These are phyloP conservation scores for Syncephalastrum monosporum DNA, from an alignment of 371 early-diverging fungal genomes.

Conservation along the genomic window DNA sequence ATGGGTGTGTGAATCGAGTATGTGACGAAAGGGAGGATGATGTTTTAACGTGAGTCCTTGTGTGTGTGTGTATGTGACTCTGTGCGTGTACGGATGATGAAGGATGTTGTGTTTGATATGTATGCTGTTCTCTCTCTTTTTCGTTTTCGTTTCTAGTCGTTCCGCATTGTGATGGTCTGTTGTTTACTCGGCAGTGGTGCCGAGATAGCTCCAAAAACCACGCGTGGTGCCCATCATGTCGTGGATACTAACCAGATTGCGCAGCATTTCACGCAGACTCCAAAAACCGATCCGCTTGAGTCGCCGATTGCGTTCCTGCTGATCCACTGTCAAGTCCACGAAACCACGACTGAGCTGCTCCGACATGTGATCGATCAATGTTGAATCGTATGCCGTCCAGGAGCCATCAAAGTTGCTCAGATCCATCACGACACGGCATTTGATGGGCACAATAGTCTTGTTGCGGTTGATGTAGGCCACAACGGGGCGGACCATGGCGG, in stretches of 20 bases:
- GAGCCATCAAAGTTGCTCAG: slow-evolving; percentile 91
- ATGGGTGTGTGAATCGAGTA: too few relatives aligned
- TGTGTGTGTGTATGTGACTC: too few relatives aligned
- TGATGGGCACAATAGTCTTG: slow-evolving; percentile 81
- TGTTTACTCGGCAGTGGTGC: slow-evolving; percentile 1
- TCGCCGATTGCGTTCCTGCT: slow-evolving; percentile 79
- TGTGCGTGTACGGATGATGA: too few relatives aligned
- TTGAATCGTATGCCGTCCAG: slow-evolving; percentile 88
- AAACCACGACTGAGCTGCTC: slow-evolving; percentile 85
- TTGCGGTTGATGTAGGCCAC: slow-evolving; percentile 94
- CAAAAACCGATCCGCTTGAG: slow-evolving; percentile 89
- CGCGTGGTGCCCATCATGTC: slow-evolving; percentile 79
- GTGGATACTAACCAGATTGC: slow-evolving; percentile 68
- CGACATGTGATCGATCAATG: slow-evolving; percentile 72
- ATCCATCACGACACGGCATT: slow-evolving; percentile 75
- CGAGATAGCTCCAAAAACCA: slow-evolving; percentile 73
- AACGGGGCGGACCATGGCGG: slow-evolving; percentile 89
- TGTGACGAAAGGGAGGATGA: too few relatives aligned
- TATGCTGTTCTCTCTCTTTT: too few relatives aligned
- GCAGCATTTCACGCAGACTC: slow-evolving; percentile 77
- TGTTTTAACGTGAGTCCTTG: too few relatives aligned
- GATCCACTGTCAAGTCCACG: slow-evolving; percentile 74
- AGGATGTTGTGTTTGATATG: too few relatives aligned
- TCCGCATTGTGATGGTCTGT: too few relatives aligned
- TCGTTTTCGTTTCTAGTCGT: too few relatives aligned